Evolutionary conservation across 1,284 basidiomycete species (phyloP).

Genomic region (Cryptococcus amylolentus): DNA sequence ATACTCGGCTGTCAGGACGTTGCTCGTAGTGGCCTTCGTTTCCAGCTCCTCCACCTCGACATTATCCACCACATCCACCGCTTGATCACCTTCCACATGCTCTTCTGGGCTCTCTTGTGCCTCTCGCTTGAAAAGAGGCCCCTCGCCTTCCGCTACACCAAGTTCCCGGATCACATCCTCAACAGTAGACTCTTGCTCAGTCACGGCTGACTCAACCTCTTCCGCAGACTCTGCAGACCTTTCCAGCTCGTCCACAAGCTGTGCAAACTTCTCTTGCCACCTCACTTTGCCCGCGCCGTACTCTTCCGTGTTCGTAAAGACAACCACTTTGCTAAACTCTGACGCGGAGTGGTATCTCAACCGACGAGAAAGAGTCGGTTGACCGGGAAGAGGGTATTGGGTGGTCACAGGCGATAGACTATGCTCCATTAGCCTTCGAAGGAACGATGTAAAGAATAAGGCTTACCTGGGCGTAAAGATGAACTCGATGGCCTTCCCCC

Average conservation of each 20-base stretch:
- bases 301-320: constrained; percentile 5
- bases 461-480: constrained; percentile 13
- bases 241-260: constrained; percentile 4
- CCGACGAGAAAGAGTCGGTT: constrained; percentile 2
- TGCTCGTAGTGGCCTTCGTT: neutral
- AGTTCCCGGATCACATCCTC: neutral
- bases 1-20: neutral
- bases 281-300: neutral
- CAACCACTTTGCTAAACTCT: constrained; percentile 1
- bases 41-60: neutral
- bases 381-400: constrained; percentile 10
- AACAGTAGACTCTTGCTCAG: neutral
- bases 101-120: neutral
- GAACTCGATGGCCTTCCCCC: neutral
- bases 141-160: neutral
- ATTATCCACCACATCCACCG: neutral
- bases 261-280: neutral
- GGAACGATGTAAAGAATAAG: neutral
- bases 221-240: constrained; percentile 2
- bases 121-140: neutral
- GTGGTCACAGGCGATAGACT: constrained; percentile 15
- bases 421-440: neutral
- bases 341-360: constrained; percentile 8
- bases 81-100: neutral
- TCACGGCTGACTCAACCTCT: neutral